A percentile compares a stretch with the other conserved stretches of the same genome.
Conservation (phyloP, 345 rosid species). For the Rhodamnia argentea region DNA sequence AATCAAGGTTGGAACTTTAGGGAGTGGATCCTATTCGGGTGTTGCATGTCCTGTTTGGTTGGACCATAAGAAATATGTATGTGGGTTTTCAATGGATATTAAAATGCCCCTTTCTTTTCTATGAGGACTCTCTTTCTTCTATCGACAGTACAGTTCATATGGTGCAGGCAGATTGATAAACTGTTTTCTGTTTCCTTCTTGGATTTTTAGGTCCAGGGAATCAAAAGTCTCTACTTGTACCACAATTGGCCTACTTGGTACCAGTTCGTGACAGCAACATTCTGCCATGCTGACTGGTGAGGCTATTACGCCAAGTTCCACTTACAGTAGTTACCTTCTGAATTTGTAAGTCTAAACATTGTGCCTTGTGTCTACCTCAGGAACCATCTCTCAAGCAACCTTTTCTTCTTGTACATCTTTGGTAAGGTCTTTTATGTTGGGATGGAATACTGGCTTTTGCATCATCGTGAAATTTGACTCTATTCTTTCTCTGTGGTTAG, state of each 20-base stretch:
- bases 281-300: slow-evolving; percentile 95
- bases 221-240: slow-evolving; percentile 66
- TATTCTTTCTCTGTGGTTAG: slow-evolving; percentile 20
- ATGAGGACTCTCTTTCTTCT: neutral
- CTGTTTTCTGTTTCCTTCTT: neutral
- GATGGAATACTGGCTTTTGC: neutral
- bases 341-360: neutral
- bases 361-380: slow-evolving; percentile 15
- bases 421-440: slow-evolving; percentile 36
- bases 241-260: slow-evolving; percentile 79
- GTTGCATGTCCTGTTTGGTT: neutral
- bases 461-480: neutral
- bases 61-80: neutral
- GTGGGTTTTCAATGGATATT: neutral
- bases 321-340: neutral
- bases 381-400: slow-evolving; percentile 96
- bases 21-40: neutral
- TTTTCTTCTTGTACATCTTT: slow-evolving; percentile 88
- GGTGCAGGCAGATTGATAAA: neutral
- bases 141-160: neutral
- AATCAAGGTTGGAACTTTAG: neutral
- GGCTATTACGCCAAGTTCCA: slow-evolving; percentile 6
- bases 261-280: slow-evolving; percentile 86
- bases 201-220: slow-evolving; percentile 30
- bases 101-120: fast-evolving